phyloP scores from a whole-genome alignment of 768 basidiomycete species.

The Psilocybe cubensis region DNA sequence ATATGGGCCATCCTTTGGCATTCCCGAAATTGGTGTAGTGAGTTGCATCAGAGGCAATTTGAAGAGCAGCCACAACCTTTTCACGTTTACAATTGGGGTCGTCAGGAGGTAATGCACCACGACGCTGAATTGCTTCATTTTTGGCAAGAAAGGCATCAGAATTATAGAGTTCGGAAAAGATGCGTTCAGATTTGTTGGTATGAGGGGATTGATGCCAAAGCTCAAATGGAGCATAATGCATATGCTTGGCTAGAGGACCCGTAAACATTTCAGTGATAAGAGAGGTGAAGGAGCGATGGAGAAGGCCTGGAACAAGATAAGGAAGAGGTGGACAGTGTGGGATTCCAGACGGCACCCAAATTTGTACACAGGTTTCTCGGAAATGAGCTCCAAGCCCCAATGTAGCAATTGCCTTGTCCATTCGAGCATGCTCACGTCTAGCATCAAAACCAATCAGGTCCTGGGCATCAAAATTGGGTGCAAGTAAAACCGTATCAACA shows the following conservation, averaged over 20 bases:
- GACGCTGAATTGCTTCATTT: constrained; percentile 19
- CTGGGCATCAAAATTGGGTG: neutral
- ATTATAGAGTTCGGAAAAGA: constrained; percentile 28
- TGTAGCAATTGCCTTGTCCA: neutral
- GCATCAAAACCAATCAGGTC: neutral
- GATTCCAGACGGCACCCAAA: neutral
- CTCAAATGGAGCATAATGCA: constrained; percentile 34
- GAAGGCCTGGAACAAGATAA: neutral
- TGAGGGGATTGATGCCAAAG: constrained; percentile 18
- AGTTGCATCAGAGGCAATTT: constrained; percentile 25
- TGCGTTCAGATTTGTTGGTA: constrained; percentile 15
- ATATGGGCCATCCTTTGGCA: constrained; percentile 42
- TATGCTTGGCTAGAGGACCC: constrained; percentile 11
- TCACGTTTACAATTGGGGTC: constrained; percentile 16
- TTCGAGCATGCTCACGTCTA: neutral
- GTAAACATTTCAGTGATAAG: neutral
- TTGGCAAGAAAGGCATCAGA: constrained; percentile 27
- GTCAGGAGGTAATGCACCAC: constrained; percentile 6
- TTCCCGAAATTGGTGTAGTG: constrained; percentile 32
- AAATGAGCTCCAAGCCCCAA: no score
- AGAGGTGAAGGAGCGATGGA: neutral
- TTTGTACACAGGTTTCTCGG: neutral
- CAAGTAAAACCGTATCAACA: neutral
- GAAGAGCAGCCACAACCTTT: constrained; percentile 13
- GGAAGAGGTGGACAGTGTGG: neutral